phyloP scores from a whole-genome alignment of 140 eudicot genomes.

The Bidens hawaiensis region DNA sequence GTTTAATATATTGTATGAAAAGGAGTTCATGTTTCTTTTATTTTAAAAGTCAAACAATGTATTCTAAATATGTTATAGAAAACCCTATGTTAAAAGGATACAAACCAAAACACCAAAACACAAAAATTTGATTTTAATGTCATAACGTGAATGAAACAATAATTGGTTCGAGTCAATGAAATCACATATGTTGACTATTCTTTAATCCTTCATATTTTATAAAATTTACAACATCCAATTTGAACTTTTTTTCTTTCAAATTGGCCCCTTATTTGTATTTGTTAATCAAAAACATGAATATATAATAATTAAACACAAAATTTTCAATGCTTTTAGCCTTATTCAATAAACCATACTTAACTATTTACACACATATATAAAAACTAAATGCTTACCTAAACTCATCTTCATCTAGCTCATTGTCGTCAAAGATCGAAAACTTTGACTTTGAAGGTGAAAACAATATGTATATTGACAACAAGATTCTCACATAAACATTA shows the following conservation, averaged over 20 bases:
- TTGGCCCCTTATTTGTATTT: background rate
- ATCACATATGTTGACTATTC: background rate
- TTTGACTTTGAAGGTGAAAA: too few relatives aligned
- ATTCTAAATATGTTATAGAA: background rate
- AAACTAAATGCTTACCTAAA: background rate
- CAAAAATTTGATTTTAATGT: background rate
- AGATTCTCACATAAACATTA: too few relatives aligned
- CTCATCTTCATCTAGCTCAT: background rate
- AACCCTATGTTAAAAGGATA: background rate
- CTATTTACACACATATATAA: too few relatives aligned
- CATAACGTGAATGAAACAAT: background rate
- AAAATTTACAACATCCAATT: background rate
- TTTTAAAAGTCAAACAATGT: too few relatives aligned
- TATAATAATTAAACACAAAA: background rate
- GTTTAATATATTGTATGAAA: too few relatives aligned
- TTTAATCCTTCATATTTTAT: background rate
- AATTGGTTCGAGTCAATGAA: slow-evolving; percentile 4
- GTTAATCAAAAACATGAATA: background rate
- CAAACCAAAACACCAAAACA: background rate
- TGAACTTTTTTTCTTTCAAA: background rate
- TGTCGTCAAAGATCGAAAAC: background rate
- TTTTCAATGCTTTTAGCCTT: background rate
- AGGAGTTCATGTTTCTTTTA: too few relatives aligned
- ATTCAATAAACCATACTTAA: background rate
- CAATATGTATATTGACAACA: too few relatives aligned